Base-by-base conservation (phyloP, 306 rosid genomes). In the Casuarina glauca region DNA sequence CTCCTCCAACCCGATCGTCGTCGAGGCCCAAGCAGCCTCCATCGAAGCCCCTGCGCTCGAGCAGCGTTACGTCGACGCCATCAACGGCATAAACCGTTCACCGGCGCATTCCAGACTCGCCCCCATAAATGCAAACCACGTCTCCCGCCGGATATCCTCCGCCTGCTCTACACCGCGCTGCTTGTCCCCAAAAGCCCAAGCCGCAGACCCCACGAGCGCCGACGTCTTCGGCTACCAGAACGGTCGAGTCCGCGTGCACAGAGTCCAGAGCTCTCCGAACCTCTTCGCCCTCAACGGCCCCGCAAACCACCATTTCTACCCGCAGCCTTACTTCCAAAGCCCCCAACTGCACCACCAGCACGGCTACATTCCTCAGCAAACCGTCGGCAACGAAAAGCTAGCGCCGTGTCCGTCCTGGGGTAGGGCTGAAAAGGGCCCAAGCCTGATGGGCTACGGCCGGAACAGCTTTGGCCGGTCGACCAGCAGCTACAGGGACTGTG, bases 41-140 rank as follows among this genome's bases (percentile, higher is more conserved):
- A 26, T n/a, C 3, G 96, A 88, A 1, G 79, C 91, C 17, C 89
- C 78, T 26, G 35, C 41, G 0, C 64, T 82, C 1, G 93, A 92
- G 87, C 96, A 92, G n/a, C 90, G 93, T 7, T 92, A 92, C 5
- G 70, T 94, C 0, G 98, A 92, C 13, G 97, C 93, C 63, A 39
- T 94, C 64, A 94, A 94, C 8, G 94, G 97, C 74, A 64, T 92
- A 7, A 70, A 77, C 2, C 85, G 89, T 0, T 70, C 82, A 17
- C 41, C 69, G 44, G 52, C 83, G 2, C 70, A 57, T 4, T 26
- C 78, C 2, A 85, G 43, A 70, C 71, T 1, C 38, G 15, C 70
- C 38, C 75, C 43, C 39, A 38, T 76, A 13, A 72, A 49, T 44
- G 76, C 73, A 12, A 76, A 44, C 43, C 71, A 60, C 67, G 72